Base-by-base conservation (phyloP, 495 filamentous ascomycete species). In the Aspergillus incahuasiensis region DNA sequence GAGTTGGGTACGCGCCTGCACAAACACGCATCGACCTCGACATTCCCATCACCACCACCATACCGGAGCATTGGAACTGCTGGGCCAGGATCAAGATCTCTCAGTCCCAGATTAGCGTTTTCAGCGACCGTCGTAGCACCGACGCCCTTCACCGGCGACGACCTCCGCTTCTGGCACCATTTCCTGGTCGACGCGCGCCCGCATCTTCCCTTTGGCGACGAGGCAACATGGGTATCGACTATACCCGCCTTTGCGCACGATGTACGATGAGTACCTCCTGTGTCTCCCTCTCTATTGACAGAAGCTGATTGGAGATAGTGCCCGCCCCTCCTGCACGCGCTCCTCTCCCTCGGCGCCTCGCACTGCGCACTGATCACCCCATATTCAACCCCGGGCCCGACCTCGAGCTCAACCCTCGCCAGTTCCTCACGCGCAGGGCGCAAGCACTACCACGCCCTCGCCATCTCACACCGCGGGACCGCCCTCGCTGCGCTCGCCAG, bases 101-200 rank as follows among this genome's bases (percentile, higher is more conserved):
- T n/a, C n/a, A n/a, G n/a, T n/a, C n/a, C n/a, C n/a, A n/a, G n/a
- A n/a, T n/a, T n/a, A n/a, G n/a, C n/a, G n/a, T 47, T 62, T 35
- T 42, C 5, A 30, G 28, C 32, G 32, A 9, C 48, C 16, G 54
- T 45, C 19, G 35, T 69, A 65, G 59, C 63, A 2, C 41, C 63
- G 18, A 32, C 53, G 0, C 16, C 56, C 0, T 83, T 83, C 64
- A 78, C 72, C 34, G 67, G 78, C 16, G 70, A 79, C 19, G 82
- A 86, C 64, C 79, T 86, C 65, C 75, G 82, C 47, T 78, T 85
- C 58, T 85, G 85, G 65, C 81, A 86, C 64, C 79, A 84, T 57
- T 85, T 86, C 51, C 67, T 86, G 20, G 54, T 78, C 18, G 67
- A 63, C 8, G 83, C 81, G 52, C 78, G 81, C 54, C 84, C 83